These are phyloP conservation scores for Chrysanthemum makinoi DNA, from an alignment of 129 eudicot genomes.

Conservation along the genomic window DNA sequence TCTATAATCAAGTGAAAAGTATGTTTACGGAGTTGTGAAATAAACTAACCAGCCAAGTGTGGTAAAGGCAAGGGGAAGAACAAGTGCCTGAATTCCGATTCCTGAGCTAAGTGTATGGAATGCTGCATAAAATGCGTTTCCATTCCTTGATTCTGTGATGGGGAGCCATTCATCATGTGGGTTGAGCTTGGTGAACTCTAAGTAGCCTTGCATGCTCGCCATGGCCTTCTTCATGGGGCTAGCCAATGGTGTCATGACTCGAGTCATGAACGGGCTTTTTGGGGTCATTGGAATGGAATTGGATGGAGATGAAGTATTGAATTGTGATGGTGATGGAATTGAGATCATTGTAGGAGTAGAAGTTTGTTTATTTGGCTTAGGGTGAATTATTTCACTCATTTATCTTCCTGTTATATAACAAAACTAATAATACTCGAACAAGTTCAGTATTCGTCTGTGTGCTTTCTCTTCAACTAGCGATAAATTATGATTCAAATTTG, in stretches of 20 bases:
- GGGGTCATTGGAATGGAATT: slow-evolving; percentile 46
- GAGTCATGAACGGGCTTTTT: slow-evolving; percentile 41
- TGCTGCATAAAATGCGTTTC: slow-evolving; percentile 73
- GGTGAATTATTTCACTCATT: slow-evolving; percentile 13
- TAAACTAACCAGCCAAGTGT: slow-evolving; percentile 67
- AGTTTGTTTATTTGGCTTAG: slow-evolving; percentile 12
- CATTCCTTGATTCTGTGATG: slow-evolving; percentile 77
- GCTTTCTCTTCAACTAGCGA: neutral
- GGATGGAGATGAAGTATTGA: slow-evolving; percentile 32
- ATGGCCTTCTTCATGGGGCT: slow-evolving; percentile 67
- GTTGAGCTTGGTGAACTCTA: slow-evolving; percentile 61
- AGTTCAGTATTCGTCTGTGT: too few species aligned
- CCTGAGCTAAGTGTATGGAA: slow-evolving; percentile 81
- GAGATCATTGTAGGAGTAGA: slow-evolving; percentile 12
- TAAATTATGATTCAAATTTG: neutral
- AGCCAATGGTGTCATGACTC: slow-evolving; percentile 54
- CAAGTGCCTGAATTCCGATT: slow-evolving; percentile 75
- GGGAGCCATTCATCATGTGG: slow-evolving; percentile 94
- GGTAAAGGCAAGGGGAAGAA: slow-evolving; percentile 79
- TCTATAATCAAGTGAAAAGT: neutral
- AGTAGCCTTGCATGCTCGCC: slow-evolving; percentile 51
- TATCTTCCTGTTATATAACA: neutral
- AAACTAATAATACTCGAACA: neutral
- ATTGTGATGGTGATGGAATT: slow-evolving; percentile 22
- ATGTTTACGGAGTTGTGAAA: neutral